A percentile compares a stretch with the other conserved stretches of the same genome.
Evolutionary conservation across 768 basidiomycete genomes (phyloP).

Genomic region (Obba rivulosa): DNA sequence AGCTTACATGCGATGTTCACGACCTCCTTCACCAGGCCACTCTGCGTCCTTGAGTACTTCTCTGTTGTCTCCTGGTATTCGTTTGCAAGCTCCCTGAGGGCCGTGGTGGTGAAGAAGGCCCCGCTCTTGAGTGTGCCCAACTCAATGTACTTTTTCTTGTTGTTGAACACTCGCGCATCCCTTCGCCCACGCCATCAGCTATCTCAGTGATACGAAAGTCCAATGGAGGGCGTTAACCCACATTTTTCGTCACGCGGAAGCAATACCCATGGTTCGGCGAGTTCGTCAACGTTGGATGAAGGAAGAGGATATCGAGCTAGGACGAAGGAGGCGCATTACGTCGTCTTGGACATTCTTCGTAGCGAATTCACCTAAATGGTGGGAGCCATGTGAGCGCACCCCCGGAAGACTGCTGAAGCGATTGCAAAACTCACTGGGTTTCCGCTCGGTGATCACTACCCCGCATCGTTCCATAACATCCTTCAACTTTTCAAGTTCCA

Average conservation of each 20-base stretch:
- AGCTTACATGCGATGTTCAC: conserved; percentile 85
- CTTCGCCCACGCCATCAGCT: conserved; percentile 25
- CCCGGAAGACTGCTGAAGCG: neutral
- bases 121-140: conserved; percentile 83
- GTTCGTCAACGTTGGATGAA: conserved; percentile 57
- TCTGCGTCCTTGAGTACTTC: conserved; percentile 72
- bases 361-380: conserved; percentile 70
- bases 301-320: conserved; percentile 33
- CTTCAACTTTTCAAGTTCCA: conserved; percentile 83
- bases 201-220: neutral
- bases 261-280: conserved; percentile 87
- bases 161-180: conserved; percentile 73
- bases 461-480: conserved; percentile 86
- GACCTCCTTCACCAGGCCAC: conserved; percentile 84
- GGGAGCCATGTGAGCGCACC: neutral
- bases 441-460: conserved; percentile 86
- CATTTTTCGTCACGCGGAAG: conserved; percentile 88
- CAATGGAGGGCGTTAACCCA: conserved; percentile 30
- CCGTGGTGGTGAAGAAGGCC: conserved; percentile 80
- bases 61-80: conserved; percentile 65
- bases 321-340: conserved; percentile 60
- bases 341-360: conserved; percentile 78
- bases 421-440: conserved; percentile 55
- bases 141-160: conserved; percentile 68
- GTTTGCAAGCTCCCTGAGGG: conserved; percentile 64